Conservation (phyloP, 345 rosid genomes). For the Dimocarpus longan region DNA sequence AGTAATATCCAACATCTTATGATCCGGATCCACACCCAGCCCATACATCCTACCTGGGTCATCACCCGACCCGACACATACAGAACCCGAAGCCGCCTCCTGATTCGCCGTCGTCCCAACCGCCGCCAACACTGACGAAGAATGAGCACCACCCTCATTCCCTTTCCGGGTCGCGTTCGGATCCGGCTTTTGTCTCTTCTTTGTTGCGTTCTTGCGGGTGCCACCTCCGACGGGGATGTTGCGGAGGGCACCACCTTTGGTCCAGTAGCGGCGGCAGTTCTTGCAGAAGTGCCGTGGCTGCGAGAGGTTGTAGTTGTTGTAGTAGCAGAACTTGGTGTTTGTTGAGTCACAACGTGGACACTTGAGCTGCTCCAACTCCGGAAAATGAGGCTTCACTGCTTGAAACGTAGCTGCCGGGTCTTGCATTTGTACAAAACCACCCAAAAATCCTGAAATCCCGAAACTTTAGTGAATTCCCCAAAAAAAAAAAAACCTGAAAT, state of each 20-base stretch:
- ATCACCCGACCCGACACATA: not conserved
- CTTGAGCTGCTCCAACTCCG: conserved; percentile 78
- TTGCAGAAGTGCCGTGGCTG: conserved; percentile 92
- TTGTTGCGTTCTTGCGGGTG: conserved; percentile 55
- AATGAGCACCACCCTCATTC: conserved; percentile 4
- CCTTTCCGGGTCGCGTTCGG: conserved; percentile 28
- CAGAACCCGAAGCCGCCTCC: not conserved
- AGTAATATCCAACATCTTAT: conserved; percentile 41
- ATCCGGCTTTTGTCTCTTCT: conserved; percentile 41
- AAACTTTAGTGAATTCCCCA: not conserved
- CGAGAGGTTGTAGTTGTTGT: conserved; percentile 88
- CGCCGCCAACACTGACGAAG: not conserved
- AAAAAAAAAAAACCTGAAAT: not conserved
- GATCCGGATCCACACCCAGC: conserved; percentile 44
- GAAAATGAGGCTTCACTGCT: conserved; percentile 52
- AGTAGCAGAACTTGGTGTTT: conserved; percentile 96
- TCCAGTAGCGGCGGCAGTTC: conserved; percentile 91
- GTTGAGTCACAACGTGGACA: conserved; percentile 75
- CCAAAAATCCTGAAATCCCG: not conserved
- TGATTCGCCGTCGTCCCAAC: not conserved
- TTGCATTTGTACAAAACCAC: conserved; percentile 42
- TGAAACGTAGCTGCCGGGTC: conserved; percentile 47
- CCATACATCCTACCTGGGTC: conserved; percentile 54
- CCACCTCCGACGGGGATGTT: conserved; percentile 95
- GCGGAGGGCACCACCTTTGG: conserved; percentile 89